Evolutionary conservation across 352 stramenopile species (phyloP).

Genomic region (Vaucheria bursata): DNA sequence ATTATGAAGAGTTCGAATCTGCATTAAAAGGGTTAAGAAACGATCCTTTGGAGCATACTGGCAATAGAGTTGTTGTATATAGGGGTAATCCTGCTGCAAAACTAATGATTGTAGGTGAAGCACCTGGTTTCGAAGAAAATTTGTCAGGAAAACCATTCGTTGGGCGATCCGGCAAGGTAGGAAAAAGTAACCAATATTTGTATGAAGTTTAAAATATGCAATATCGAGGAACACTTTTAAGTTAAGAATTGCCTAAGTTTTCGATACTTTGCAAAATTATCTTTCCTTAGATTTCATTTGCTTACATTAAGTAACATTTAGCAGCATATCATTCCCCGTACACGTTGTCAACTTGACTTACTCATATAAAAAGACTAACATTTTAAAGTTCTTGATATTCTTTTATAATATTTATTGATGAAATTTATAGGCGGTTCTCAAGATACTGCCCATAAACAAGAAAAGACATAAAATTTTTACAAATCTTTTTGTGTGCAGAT

Average conservation of each 20-base stretch:
- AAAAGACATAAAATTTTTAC: background rate
- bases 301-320: too few relatives aligned
- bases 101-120: constrained; percentile 44
- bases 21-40: background rate
- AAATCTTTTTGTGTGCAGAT: background rate
- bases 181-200: too few relatives aligned
- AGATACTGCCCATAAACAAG: background rate
- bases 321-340: too few relatives aligned
- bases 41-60: constrained; percentile 1
- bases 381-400: too few relatives aligned
- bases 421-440: background rate
- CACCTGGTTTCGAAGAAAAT: constrained; percentile 31
- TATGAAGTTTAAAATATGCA: too few relatives aligned
- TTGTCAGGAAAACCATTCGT: constrained; percentile 36
- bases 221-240: too few relatives aligned
- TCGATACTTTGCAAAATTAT: too few relatives aligned
- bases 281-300: too few relatives aligned
- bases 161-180: constrained; percentile 31
- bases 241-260: too few relatives aligned
- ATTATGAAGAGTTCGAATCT: background rate
- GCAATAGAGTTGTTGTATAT: constrained; percentile 34
- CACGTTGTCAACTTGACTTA: too few relatives aligned
- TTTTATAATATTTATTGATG: background rate
- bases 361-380: too few relatives aligned
- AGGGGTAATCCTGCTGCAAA: constrained; percentile 24